phyloP scores from a whole-genome alignment of 169 alveolate genomes.

The Ophryocystis elektroscirrha region DNA sequence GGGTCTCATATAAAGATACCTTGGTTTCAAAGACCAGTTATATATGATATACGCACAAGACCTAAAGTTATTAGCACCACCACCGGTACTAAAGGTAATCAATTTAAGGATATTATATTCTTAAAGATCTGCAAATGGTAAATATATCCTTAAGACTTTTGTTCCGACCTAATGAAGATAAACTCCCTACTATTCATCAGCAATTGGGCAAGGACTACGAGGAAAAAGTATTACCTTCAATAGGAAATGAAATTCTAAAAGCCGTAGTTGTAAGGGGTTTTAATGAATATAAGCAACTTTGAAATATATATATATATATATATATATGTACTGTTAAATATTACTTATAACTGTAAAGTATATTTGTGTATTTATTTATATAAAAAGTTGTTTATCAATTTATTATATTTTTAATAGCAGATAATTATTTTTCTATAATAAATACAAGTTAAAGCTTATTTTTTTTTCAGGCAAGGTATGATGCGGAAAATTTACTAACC shows the following conservation, averaged over 20 bases:
- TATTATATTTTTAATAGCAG: neutral
- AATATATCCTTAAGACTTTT: conserved; percentile 67
- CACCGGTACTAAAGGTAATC: conserved; percentile 54
- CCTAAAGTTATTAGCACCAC: conserved; percentile 72
- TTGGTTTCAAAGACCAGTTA: conserved; percentile 59
- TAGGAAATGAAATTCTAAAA: conserved; percentile 83
- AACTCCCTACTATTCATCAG: conserved; percentile 66
- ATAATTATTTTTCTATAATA: neutral
- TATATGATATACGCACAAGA: conserved; percentile 60
- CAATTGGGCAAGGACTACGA: conserved; percentile 85
- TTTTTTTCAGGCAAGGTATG: conserved; percentile 13
- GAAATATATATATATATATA: neutral
- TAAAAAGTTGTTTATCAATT: neutral
- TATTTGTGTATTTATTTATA: neutral
- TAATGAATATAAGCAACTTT: neutral
- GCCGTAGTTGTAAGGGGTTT: conserved; percentile 74
- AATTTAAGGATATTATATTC: neutral
- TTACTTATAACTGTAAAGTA: neutral
- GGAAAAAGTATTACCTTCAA: conserved; percentile 82
- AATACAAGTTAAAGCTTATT: neutral
- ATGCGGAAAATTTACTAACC: conserved; percentile 81
- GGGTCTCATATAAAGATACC: conserved; percentile 73
- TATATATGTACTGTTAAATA: neutral
- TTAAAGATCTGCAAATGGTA: conserved; percentile 73
- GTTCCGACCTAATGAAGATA: conserved; percentile 63